Evolutionary conservation across 2,329 filamentous ascomycete species (phyloP).

Genomic region (Catunica adiposa): DNA sequence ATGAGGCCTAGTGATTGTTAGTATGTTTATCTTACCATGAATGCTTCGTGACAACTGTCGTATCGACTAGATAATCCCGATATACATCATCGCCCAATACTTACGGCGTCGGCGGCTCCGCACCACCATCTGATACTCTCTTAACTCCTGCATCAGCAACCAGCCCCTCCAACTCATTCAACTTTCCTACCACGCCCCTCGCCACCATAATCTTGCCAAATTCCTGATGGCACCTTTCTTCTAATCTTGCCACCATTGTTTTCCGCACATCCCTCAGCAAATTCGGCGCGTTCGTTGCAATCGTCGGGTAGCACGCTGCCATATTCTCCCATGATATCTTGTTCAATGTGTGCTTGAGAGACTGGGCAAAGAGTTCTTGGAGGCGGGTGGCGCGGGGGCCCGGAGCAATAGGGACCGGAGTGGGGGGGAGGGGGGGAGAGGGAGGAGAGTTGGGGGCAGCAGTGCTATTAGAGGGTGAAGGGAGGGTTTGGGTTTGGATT

Average conservation of each 20-base stretch:
- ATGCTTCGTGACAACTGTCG: too few species aligned
- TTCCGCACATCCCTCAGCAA: slow-evolving; percentile 38
- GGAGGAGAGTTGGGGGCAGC: slow-evolving; percentile 15
- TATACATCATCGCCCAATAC: too few species aligned
- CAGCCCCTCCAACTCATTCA: slow-evolving; percentile 43
- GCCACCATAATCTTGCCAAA: slow-evolving; percentile 38
- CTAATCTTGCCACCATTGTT: slow-evolving; percentile 40
- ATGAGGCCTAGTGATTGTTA: slow-evolving; percentile 31
- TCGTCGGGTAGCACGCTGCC: slow-evolving; percentile 43
- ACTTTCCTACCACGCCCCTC: slow-evolving; percentile 36
- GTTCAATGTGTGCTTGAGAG: slow-evolving; percentile 36
- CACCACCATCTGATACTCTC: slow-evolving; percentile 20
- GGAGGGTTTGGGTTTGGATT: neutral
- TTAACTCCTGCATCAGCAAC: slow-evolving; percentile 32
- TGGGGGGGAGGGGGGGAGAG: slow-evolving; percentile 25
- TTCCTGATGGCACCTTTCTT: slow-evolving; percentile 38
- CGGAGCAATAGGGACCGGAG: slow-evolving; percentile 29
- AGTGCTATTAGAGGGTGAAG: neutral
- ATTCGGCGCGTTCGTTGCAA: slow-evolving; percentile 33
- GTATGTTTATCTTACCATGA: neutral
- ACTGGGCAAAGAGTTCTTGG: slow-evolving; percentile 34
- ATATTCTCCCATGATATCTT: slow-evolving; percentile 42
- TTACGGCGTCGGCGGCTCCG: slow-evolving; percentile 29
- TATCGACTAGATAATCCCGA: too few species aligned
- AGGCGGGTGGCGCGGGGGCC: slow-evolving; percentile 42